phyloP scores from a whole-genome alignment of 768 basidiomycete species.

The Serendipita sp. region DNA sequence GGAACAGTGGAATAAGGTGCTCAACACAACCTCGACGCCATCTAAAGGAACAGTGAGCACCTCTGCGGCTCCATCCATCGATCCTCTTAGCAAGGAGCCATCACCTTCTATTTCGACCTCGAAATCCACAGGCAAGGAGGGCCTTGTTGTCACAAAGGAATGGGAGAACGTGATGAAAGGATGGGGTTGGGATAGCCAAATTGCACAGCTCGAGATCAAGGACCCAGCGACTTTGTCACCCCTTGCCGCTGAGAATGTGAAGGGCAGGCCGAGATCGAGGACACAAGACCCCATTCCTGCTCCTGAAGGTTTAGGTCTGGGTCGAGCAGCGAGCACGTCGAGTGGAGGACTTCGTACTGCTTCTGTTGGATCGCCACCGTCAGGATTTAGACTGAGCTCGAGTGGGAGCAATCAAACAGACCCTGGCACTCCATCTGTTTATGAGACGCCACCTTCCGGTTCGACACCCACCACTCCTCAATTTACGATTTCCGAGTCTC shows the following conservation, averaged over 20 bases:
- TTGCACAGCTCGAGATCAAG: background rate
- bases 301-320: background rate
- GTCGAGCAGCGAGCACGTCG: background rate
- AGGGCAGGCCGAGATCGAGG: background rate
- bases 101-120: background rate
- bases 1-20: conserved; percentile 31
- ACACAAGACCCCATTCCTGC: background rate
- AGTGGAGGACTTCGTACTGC: background rate
- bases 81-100: background rate
- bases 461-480: background rate
- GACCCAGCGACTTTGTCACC: background rate
- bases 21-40: conserved; percentile 24
- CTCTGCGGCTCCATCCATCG: background rate
- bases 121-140: background rate
- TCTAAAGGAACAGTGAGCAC: conserved; percentile 12
- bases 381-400: background rate
- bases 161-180: conserved; percentile 38
- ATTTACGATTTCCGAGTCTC: background rate
- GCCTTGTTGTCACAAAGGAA: conserved; percentile 11
- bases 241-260: background rate
- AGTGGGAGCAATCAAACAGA: background rate
- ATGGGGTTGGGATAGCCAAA: conserved; percentile 38
- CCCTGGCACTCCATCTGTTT: background rate
- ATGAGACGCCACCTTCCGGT: background rate
- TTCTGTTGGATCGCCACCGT: background rate